A percentile compares a stretch with the other conserved stretches of the same genome.
These are phyloP conservation scores for Podosphaera leucotricha DNA, from an alignment of 2,329 filamentous ascomycete genomes.

Conservation along the genomic window DNA sequence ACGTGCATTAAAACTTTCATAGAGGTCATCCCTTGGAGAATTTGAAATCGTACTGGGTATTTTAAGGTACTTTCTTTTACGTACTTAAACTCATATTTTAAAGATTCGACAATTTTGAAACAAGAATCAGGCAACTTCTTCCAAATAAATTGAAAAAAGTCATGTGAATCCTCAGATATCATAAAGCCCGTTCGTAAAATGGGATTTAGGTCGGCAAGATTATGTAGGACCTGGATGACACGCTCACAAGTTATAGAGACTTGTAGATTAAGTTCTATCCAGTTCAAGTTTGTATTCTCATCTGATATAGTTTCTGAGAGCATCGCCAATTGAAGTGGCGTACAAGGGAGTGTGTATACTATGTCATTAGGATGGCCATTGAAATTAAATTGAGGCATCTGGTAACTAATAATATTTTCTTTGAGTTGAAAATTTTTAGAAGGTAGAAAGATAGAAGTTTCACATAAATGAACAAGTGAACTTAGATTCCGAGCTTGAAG, in stretches of 20 bases:
- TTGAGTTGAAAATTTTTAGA: not conserved
- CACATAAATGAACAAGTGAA: constrained; percentile 16
- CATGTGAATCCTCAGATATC: constrained; percentile 20
- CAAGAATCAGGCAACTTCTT: constrained; percentile 20
- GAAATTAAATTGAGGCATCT: constrained; percentile 1
- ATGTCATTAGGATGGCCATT: constrained; percentile 19
- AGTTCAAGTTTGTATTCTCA: constrained; percentile 49
- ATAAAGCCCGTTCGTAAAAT: constrained; percentile 55
- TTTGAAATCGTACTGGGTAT: constrained; percentile 37
- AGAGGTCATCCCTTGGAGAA: constrained; percentile 16
- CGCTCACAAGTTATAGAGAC: constrained; percentile 15
- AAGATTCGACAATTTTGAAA: constrained; percentile 17
- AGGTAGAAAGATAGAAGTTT: not conserved
- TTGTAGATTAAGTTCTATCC: constrained; percentile 34
- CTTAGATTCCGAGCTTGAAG: constrained; percentile 29
- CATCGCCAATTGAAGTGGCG: constrained; percentile 57
- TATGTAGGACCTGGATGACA: constrained; percentile 25
- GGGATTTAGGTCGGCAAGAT: constrained; percentile 31
- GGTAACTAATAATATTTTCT: not conserved
- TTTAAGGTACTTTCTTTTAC: constrained; percentile 17
- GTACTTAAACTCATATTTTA: constrained; percentile 19
- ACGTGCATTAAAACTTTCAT: constrained; percentile 23
- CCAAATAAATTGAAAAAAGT: constrained; percentile 43
- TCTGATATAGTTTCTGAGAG: constrained; percentile 44
- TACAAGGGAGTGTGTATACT: constrained; percentile 34